Evolutionary conservation across 352 stramenopile genomes (phyloP), one percentile per base, ranked within the genome.

Genomic region (Pythium biforme): DNA sequence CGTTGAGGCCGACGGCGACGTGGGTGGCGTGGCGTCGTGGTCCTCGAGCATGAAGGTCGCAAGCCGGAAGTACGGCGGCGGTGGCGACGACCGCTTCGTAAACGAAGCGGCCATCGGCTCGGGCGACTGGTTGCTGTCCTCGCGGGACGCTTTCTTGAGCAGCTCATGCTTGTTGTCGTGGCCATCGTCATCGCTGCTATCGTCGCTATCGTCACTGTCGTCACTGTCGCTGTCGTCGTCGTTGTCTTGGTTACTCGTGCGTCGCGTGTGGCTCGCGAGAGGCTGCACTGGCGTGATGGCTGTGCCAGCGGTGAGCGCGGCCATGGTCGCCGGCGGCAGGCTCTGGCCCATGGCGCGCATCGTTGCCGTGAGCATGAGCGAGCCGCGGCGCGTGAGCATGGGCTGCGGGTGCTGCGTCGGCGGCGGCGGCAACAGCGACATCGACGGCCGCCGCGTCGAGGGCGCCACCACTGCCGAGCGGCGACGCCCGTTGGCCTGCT

Each of bases 1-100:
- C 31, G 4, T 23, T 8, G 22, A 45, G 43, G 48, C 41, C 40
- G 54, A 26, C 4, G 29, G 45, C 17, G 56, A 56, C 22, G 23
- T 20, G 17, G 45, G 31, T 10, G 26, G 37, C 26, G 56, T 46
- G 31, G 41, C 11, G 34, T 59, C 50, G 56, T 59, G 37, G 50
- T 64, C 55, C n/a, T 70, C 51, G 20, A 70, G 64, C 50, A 55
- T 40, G 14, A 70, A 70, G 14, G 64, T 70, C 15, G 48, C 37
- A 20, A 70, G 64, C 1, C 64, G 64, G 14, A 70, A 70, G 56
- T 65, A 66, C 5, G 57, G 56, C 33, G 64, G 64, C 33, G 56
- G 25, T 1, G 29, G 47, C 2, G 29, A 25, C 19, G 49, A 23
- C 6, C 37, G 37, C 14, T 3, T 43, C 7, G 31, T 15, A 1